Percentiles rank a stretch among this genome's conserved stretches.
phyloP scores from a whole-genome alignment of 169 alveolate genomes.

The Cryptosporidium parvum region DNA sequence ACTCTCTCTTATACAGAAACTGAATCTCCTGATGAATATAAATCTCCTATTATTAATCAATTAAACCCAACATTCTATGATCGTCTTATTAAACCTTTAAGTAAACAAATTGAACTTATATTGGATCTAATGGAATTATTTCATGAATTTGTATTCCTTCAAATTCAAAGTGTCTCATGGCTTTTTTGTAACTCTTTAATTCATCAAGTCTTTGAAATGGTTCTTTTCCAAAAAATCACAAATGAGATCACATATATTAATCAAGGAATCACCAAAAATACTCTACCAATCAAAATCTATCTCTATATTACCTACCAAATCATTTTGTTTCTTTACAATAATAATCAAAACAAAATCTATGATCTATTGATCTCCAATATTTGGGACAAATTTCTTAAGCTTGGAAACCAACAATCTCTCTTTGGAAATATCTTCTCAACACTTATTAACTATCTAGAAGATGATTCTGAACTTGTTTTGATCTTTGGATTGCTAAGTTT shows the following conservation, averaged over 20 bases:
- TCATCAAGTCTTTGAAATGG: constrained; percentile 53
- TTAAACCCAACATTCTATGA: constrained; percentile 26
- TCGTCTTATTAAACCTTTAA: constrained; percentile 27
- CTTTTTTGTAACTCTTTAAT: background rate
- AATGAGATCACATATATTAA: constrained; percentile 6
- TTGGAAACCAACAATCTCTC: constrained; percentile 9
- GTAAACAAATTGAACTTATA: background rate
- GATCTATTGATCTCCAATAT: background rate
- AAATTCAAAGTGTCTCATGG: constrained; percentile 1
- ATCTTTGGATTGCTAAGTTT: constrained; percentile 35
- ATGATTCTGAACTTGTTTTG: constrained; percentile 39
- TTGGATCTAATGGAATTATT: constrained; percentile 28
- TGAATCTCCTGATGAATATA: constrained; percentile 23
- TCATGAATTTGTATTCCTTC: constrained; percentile 27
- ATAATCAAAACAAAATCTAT: constrained; percentile 20
- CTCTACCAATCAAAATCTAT: background rate
- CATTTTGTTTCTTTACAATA: constrained; percentile 10
- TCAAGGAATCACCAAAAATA: background rate
- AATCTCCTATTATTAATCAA: constrained; percentile 28
- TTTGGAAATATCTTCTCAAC: constrained; percentile 43
- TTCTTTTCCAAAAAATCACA: constrained; percentile 28
- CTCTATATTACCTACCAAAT: constrained; percentile 19
- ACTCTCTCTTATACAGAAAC: constrained; percentile 43
- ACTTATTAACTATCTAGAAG: constrained; percentile 21
- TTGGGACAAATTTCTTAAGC: constrained; percentile 40